Conservation (phyloP, 495 filamentous ascomycete genomes). For the Xanthoparmelia taractica region DNA sequence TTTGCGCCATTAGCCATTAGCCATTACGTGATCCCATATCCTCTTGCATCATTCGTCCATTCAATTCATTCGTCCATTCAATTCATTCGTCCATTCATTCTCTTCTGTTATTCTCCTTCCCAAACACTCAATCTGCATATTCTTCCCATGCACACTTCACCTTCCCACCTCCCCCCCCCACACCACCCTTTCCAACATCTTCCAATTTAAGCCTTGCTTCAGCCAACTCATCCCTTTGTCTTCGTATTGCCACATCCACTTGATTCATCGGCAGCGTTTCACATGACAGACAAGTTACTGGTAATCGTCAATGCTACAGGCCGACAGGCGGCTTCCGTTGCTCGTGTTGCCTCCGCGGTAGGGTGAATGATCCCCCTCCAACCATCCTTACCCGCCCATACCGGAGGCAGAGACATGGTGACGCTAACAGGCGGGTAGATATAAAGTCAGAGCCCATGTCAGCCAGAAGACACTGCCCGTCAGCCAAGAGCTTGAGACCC, state of each 20-base stretch:
- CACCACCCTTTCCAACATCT: background rate
- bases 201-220: background rate
- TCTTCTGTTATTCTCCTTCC: too few species aligned
- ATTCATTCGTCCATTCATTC: too few species aligned
- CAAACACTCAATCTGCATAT: background rate
- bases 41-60: background rate
- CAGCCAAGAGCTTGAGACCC: slow-evolving; percentile 66
- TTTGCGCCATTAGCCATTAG: too few species aligned
- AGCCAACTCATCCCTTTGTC: background rate
- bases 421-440: slow-evolving; percentile 28
- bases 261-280: slow-evolving; percentile 24
- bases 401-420: background rate
- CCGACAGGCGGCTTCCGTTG: slow-evolving; percentile 86
- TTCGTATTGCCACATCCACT: background rate
- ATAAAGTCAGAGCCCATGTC: slow-evolving; percentile 81
- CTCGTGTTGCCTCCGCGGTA: slow-evolving; percentile 83
- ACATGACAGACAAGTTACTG: slow-evolving; percentile 63
- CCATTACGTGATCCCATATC: background rate
- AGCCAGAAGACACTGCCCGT: slow-evolving; percentile 68
- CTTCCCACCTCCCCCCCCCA: background rate
- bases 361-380: slow-evolving; percentile 35
- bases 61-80: too few species aligned
- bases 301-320: slow-evolving; percentile 89
- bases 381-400: background rate
- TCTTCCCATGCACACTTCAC: background rate